phyloP scores from a whole-genome alignment of 1,139 yeast genomes.

The Protomyces arabidopsidicola region DNA sequence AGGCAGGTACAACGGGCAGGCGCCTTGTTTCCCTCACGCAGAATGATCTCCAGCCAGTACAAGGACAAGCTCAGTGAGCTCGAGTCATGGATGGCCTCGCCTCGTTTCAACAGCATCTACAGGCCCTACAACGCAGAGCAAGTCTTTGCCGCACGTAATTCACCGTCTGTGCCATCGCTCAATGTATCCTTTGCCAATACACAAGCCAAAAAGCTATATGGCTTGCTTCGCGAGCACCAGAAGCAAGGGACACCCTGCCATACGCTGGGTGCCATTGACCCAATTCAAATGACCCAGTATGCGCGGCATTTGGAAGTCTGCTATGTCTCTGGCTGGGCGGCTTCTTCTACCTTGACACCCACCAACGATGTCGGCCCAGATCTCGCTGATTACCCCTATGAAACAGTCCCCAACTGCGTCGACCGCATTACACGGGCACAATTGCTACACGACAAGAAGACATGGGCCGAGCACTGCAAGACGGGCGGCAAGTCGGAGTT shows the following conservation, averaged over 20 bases:
- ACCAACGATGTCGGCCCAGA: conserved; percentile 60
- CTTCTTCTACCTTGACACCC: conserved; percentile 51
- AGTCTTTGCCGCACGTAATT: conserved; percentile 54
- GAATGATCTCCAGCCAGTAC: conserved; percentile 22
- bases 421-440: conserved; percentile 58
- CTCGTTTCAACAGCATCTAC: conserved; percentile 48
- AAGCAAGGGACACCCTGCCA: conserved; percentile 49
- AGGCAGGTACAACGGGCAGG: neutral
- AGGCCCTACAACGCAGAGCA: conserved; percentile 54
- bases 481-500: conserved; percentile 43
- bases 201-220: conserved; percentile 53
- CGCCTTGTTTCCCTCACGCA: neutral
- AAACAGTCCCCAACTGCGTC: conserved; percentile 63
- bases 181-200: conserved; percentile 48
- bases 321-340: conserved; percentile 62
- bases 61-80: conserved; percentile 40
- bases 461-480: conserved; percentile 41
- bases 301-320: conserved; percentile 51
- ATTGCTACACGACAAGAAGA: conserved; percentile 53
- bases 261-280: conserved; percentile 60
- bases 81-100: conserved; percentile 51
- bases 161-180: conserved; percentile 41
- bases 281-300: conserved; percentile 57
- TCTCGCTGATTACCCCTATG: conserved; percentile 61
- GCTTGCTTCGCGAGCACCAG: conserved; percentile 45